Evolutionary conservation across 208 protist genomes (phyloP).

Genomic region (Balamuthia mandrillaris): DNA sequence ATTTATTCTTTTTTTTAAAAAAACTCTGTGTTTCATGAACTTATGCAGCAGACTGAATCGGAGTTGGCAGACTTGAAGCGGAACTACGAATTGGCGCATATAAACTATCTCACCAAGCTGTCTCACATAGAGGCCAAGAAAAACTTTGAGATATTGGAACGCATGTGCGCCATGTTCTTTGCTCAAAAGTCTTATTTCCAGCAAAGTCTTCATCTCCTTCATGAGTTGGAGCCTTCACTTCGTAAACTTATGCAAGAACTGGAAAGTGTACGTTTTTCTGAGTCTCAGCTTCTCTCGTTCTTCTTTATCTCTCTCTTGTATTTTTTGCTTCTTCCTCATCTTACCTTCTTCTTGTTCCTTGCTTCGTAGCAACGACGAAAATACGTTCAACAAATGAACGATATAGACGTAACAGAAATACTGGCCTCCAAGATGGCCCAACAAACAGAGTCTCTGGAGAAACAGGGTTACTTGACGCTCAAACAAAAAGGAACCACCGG

Average conservation of each 20-base stretch:
- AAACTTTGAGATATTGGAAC: conserved; percentile 13
- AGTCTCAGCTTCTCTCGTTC: neutral
- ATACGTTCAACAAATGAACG: too few relatives aligned
- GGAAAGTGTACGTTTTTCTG: neutral
- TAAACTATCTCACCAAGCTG: neutral
- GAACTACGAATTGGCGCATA: neutral
- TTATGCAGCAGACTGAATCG: neutral
- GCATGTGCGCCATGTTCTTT: neutral
- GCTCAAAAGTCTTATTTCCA: neutral
- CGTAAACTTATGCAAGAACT: neutral
- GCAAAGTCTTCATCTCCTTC: neutral
- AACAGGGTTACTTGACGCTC: neutral
- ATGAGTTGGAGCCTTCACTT: neutral
- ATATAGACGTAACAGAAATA: too few relatives aligned
- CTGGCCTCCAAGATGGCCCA: neutral
- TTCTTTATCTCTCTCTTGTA: neutral
- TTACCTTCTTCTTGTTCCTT: neutral
- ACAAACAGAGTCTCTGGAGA: neutral
- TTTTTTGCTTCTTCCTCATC: neutral
- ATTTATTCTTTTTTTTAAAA: neutral
- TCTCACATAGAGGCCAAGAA: conserved; percentile 19
- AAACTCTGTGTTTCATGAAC: neutral
- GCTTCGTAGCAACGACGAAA: neutral
- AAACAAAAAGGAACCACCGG: neutral
- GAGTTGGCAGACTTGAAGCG: conserved; percentile 5